Conservation (phyloP, 1,284 basidiomycete genomes). For the Sparassis latifolia region DNA sequence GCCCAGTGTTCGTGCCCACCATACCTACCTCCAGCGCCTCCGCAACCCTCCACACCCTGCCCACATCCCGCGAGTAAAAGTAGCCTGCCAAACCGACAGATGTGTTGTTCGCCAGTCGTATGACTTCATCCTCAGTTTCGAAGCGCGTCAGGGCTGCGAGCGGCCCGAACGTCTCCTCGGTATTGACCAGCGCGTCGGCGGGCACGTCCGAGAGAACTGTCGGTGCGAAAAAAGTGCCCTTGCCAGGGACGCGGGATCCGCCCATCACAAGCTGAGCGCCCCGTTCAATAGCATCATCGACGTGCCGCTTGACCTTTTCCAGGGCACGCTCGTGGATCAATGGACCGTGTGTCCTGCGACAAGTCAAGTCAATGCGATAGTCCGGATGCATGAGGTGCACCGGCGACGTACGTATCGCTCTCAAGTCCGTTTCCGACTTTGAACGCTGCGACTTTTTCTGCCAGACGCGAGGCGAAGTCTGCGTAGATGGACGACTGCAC, state of each 20-base stretch:
- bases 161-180: conserved; percentile 89
- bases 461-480: conserved; percentile 78
- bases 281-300: conserved; percentile 76
- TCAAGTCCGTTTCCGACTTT: conserved; percentile 90
- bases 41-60: conserved; percentile 94
- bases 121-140: conserved; percentile 88
- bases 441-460: conserved; percentile 82
- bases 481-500: conserved; percentile 83
- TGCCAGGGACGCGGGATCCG: conserved; percentile 57
- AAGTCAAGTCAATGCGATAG: not conserved
- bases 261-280: conserved; percentile 90
- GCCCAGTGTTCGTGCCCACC: conserved; percentile 86
- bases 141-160: conserved; percentile 78
- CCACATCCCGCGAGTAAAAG: conserved; percentile 88
- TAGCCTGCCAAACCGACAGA: conserved; percentile 90
- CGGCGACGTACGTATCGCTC: conserved; percentile 55
- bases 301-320: conserved; percentile 83
- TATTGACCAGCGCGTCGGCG: conserved; percentile 49
- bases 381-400: too few relatives aligned
- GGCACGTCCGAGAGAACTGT: conserved; percentile 91
- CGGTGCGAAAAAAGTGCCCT: conserved; percentile 76
- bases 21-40: conserved; percentile 95
- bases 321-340: conserved; percentile 85
- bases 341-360: conserved; percentile 83
- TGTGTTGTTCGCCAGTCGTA: conserved; percentile 80